Evolutionary conservation across 768 basidiomycete genomes (phyloP).

Genomic region (Suillus discolor): DNA sequence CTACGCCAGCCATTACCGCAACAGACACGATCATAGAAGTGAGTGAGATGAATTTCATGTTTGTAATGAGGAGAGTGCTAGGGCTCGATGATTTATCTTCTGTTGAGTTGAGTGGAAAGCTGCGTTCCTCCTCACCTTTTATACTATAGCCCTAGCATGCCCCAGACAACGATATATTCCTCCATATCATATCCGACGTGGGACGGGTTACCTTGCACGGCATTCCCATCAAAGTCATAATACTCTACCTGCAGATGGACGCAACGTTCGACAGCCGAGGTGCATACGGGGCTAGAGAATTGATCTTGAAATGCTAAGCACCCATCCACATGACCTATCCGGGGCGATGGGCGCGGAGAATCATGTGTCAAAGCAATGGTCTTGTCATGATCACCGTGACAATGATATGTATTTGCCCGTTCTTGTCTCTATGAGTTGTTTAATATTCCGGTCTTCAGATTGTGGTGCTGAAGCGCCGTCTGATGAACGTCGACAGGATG

Average conservation of each 20-base stretch:
- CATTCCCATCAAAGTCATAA: not conserved
- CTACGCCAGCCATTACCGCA: conserved; percentile 1
- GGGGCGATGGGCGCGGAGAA: not conserved
- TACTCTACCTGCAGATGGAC: not conserved
- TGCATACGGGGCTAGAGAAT: not conserved
- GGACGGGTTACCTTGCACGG: not conserved
- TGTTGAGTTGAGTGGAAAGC: not conserved
- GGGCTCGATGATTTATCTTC: not conserved
- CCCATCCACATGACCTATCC: not conserved
- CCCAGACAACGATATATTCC: not conserved
- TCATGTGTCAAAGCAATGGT: not conserved
- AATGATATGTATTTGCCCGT: not conserved
- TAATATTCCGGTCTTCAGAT: not conserved
- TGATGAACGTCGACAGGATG: not conserved
- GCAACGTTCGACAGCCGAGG: not conserved
- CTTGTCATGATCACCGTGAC: not conserved
- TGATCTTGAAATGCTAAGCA: not conserved
- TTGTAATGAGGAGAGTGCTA: not conserved
- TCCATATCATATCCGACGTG: not conserved
- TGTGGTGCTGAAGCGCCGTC: not conserved
- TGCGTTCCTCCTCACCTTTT: not conserved
- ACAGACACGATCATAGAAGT: conserved; percentile 4
- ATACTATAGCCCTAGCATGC: not conserved
- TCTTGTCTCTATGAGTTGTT: not conserved
- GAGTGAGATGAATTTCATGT: conserved; percentile 1